Conservation (phyloP, 352 stramenopile genomes). For the Phytophthora chlamydospora region DNA sequence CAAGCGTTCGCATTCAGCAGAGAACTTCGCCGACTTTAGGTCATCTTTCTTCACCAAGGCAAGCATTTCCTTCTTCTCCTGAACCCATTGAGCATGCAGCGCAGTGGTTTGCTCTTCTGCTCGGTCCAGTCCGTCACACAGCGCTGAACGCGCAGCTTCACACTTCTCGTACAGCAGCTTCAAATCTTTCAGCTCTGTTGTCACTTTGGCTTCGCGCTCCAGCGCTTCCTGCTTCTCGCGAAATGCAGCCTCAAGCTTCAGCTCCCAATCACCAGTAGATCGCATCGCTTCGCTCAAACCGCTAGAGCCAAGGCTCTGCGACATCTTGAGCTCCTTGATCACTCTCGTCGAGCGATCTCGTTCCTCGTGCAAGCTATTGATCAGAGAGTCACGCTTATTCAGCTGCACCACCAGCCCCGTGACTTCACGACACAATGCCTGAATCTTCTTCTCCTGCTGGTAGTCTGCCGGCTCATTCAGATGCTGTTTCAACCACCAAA, state of each 20-base stretch:
- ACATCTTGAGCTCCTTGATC: constrained; percentile 55
- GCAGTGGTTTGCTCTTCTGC: constrained; percentile 59
- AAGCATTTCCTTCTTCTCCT: constrained; percentile 64
- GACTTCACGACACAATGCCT: constrained; percentile 67
- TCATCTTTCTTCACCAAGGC: constrained; percentile 41
- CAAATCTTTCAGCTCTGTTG: constrained; percentile 41
- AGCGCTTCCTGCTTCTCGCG: constrained; percentile 37
- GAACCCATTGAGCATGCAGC: constrained; percentile 62
- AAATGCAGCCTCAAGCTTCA: constrained; percentile 39
- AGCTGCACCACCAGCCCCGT: constrained; percentile 60
- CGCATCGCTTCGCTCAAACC: constrained; percentile 35
- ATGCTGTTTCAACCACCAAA: constrained; percentile 20
- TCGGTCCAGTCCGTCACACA: constrained; percentile 52
- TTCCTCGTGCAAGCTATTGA: constrained; percentile 62
- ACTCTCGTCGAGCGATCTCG: constrained; percentile 46
- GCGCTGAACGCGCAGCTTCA: constrained; percentile 44
- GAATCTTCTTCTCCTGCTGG: constrained; percentile 55
- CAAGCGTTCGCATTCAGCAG: constrained; percentile 47
- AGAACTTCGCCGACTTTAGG: constrained; percentile 34
- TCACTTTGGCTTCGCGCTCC: constrained; percentile 28
- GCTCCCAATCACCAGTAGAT: constrained; percentile 36
- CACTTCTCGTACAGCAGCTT: constrained; percentile 52
- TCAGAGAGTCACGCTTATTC: constrained; percentile 57
- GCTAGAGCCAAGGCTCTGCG: constrained; percentile 25
- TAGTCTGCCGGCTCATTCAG: constrained; percentile 38